Conservation (phyloP, 179 eudicot species). For the Spergularia azorica region DNA sequence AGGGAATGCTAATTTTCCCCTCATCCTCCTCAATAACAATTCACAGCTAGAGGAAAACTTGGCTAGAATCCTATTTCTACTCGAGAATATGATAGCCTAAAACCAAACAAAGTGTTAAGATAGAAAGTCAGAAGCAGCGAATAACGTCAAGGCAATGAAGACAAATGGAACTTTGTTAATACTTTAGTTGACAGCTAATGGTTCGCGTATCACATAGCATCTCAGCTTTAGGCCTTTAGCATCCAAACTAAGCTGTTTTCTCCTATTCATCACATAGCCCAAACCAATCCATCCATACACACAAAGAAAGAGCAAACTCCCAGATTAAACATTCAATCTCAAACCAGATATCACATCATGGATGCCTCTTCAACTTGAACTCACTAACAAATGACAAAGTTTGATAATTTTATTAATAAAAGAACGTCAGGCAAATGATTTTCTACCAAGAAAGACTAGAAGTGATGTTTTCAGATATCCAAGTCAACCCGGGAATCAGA, state of each 20-base stretch:
- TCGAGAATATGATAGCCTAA: too few relatives aligned
- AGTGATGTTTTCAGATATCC: slow-evolving; percentile 5
- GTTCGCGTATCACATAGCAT: not conserved
- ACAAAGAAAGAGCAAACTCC: not conserved
- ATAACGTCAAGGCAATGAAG: not conserved
- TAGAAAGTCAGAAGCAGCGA: not conserved
- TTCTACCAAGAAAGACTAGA: not conserved
- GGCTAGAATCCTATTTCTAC: too few relatives aligned
- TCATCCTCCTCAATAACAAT: too few relatives aligned
- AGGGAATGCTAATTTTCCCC: too few relatives aligned
- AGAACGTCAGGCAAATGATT: too few relatives aligned
- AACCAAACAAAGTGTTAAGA: not conserved
- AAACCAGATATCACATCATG: not conserved
- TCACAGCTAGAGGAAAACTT: too few relatives aligned
- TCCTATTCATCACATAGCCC: not conserved
- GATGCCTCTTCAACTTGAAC: not conserved
- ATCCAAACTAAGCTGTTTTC: not conserved
- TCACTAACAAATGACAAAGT: not conserved
- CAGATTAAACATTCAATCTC: not conserved
- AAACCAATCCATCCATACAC: slow-evolving; percentile 7
- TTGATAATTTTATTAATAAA: slow-evolving; percentile 1
- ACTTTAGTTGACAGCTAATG: not conserved
- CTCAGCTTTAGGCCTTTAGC: not conserved
- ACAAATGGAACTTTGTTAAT: not conserved
- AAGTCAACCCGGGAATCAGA: not conserved